phyloP scores from a whole-genome alignment of 192 early-diverging fungal species.

The Anaeromyces robustus region DNA sequence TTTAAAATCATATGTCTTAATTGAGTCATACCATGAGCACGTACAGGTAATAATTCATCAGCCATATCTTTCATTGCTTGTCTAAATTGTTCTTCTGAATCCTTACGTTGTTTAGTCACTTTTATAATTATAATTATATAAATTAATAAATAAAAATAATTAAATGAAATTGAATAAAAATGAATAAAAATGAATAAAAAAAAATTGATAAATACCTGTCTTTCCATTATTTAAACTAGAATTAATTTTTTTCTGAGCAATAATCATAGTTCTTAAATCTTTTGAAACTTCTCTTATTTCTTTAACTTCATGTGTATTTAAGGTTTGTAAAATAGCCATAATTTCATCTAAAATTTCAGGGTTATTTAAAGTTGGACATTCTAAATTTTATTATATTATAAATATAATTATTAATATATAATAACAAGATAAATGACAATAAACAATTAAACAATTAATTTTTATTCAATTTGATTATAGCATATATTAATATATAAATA shows the following conservation, averaged over 20 bases:
- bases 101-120: conserved; percentile 7
- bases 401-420: conserved; percentile 1
- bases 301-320: conserved; percentile 6
- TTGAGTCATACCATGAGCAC: conserved; percentile 71
- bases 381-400: conserved; percentile 2
- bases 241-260: conserved; percentile 1
- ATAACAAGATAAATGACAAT: too few relatives aligned
- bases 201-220: background rate
- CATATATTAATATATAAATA: too few relatives aligned
- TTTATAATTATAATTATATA: conserved; percentile 7
- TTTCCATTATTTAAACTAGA: background rate
- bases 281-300: conserved; percentile 11
- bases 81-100: conserved; percentile 38
- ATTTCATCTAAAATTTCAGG: conserved; percentile 10
- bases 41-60: conserved; percentile 66
- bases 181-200: conserved; percentile 4
- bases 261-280: conserved; percentile 14
- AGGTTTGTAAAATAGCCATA: conserved; percentile 13
- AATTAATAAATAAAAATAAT: too few relatives aligned
- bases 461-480: too few relatives aligned
- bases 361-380: conserved; percentile 5
- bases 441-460: too few relatives aligned
- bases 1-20: conserved; percentile 65
- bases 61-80: conserved; percentile 61
- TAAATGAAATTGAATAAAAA: background rate